Evolutionary conservation across 352 stramenopile species (phyloP), one percentile per base, ranked within the genome.

Genomic region (Stephanocyclus meneghinianus): DNA sequence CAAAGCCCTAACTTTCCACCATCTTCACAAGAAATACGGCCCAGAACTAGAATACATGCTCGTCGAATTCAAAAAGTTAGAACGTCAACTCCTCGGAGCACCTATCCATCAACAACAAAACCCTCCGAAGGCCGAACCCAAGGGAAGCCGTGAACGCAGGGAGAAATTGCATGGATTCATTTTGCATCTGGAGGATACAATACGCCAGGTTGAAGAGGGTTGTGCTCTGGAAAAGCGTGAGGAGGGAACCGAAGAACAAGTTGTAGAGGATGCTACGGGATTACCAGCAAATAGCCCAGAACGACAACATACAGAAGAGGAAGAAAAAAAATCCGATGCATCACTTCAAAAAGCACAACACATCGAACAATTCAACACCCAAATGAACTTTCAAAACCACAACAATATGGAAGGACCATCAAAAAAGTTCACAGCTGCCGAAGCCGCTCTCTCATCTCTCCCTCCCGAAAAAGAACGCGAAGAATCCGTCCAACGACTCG

Each of bases 141-240:
- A 73, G 30, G 88, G 81, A 16, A 89, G 78, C 11, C 74, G 78
- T 63, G 85, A 91, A 85, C 78, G 88, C 60, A 66, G 88, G 53
- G 88, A 93, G 69, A 93, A 93, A 77, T 74, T 93, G 42, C 88
- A 93, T 60, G 86, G 81, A 1, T 93, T 93, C 62, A 91, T 93
- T 66, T 35, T 88, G 26, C 88, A 93, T 80, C 74, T 93, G n/a
- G 80, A 91, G 72, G 88, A 93, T 65, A 91, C 86, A 8, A 84
- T 91, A 62, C 63, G 84, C 40, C 84, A 93, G 70, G 90, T 93
- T 71, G 59, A 84, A 40, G 63, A 83, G 32, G 86, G 86, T 11
- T 87, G 79, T 65, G 53, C 76, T 30, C 11, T 81, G 29, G 86
- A 92, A 78, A 60, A 37, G 18, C 65, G 78, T 21, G 57, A 73